Evolutionary conservation across 345 rosid genomes (phyloP), one percentile per base, ranked within the genome.

Genomic region (Dipteronia sinensis): DNA sequence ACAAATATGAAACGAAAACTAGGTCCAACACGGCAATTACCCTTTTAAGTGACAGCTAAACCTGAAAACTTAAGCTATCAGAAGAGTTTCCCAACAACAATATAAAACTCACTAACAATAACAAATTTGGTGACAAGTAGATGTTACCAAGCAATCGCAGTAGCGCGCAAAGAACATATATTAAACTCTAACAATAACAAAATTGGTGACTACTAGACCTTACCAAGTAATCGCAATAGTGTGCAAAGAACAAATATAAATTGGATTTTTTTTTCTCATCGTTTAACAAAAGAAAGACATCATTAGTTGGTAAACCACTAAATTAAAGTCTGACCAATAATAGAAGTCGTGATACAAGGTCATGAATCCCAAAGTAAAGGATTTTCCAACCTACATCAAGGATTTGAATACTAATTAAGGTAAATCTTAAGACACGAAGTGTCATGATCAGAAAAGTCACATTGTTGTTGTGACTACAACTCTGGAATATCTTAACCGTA

Each of bases 401-500:
- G 29, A 74, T 63, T 46, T 46, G 23, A 22, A 20, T 17, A 25
- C 53, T 63, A 19, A 62, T 22, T 29, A 29, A 9, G 34, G 38
- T 29, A 71, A 56, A 72, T 58, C 51, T 56, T 17, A 19, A 74
- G n/a, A 47, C 46, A 42, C 19, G 56, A 64, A 25, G 40, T 10
- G n/a, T 4, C 9, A 29, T 19, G 27, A 46, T 49, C 61, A 74
- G 63, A 34, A 13, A 66, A 31, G 56, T 22, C 38, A 53, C 5
- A 20, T 13, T 29, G 63, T 27, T 56, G 19, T 11, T 10, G 19
- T 19, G 19, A 63, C 53, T 29, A 31, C 34, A 31, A 0, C 9
- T 51, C 65, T 34, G 56, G 53, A 75, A 17, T 25, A 40, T 68
- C 55, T 58, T 67, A 40, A 42, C 22, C 83, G 81, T 90, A 95